A percentile compares a stretch with the other conserved stretches of the same genome.
phyloP scores from a whole-genome alignment of 306 rosid species.

The Gleditsia sinensis region DNA sequence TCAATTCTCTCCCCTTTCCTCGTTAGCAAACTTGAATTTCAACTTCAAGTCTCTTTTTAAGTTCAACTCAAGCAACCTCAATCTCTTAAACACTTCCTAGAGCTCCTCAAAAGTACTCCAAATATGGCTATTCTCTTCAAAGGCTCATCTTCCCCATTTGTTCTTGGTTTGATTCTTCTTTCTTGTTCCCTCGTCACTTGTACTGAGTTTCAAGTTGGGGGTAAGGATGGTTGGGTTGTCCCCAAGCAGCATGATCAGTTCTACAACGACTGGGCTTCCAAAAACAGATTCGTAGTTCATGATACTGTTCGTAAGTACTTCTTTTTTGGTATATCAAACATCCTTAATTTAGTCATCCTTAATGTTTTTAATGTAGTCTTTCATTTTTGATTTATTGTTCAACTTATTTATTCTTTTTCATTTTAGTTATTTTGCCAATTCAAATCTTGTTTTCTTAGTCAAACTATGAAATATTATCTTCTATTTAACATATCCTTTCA shows the following conservation, averaged over 20 bases:
- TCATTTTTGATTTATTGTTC: too few relatives aligned
- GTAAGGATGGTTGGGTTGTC: constrained; percentile 58
- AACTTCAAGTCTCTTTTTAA: constrained; percentile 35
- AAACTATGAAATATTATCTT: too few relatives aligned
- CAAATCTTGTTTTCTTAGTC: too few relatives aligned
- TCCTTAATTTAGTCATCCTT: too few relatives aligned
- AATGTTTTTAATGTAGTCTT: too few relatives aligned
- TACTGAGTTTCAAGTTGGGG: constrained; percentile 67
- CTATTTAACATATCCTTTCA: too few relatives aligned
- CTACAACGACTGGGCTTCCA: constrained; percentile 80
- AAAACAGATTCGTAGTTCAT: constrained; percentile 59
- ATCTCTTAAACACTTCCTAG: too few relatives aligned
- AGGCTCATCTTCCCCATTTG: constrained; percentile 31
- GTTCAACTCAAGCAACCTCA: constrained; percentile 16
- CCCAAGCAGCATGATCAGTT: constrained; percentile 52
- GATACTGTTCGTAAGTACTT: constrained; percentile 73
- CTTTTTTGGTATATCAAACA: background rate
- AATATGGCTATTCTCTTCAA: constrained; percentile 39
- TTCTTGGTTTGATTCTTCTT: constrained; percentile 32
- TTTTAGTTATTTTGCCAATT: too few relatives aligned
- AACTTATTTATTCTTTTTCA: too few relatives aligned
- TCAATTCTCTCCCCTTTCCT: constrained; percentile 40
- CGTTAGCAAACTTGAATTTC: too few relatives aligned
- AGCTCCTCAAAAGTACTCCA: too few relatives aligned
- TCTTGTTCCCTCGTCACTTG: constrained; percentile 31